Evolutionary conservation across 2,329 filamentous ascomycete species (phyloP).

Genomic region (Stemphylium vesicarium): DNA sequence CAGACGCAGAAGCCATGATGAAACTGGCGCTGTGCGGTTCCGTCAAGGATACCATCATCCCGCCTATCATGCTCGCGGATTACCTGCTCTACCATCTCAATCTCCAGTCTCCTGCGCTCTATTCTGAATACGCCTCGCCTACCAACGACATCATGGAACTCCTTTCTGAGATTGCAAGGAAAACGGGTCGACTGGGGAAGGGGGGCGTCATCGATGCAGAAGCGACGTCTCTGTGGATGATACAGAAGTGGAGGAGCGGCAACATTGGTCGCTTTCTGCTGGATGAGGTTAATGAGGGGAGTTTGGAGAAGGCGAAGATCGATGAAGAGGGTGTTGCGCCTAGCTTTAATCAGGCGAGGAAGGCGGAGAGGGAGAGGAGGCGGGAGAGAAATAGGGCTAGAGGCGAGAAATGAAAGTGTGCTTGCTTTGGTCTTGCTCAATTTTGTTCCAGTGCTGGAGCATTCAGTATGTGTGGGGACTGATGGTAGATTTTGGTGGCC

Average conservation of each 20-base stretch:
- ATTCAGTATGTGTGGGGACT: no score
- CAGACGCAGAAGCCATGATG: constrained; percentile 85
- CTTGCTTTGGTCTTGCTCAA: no score
- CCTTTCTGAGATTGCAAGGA: constrained; percentile 71
- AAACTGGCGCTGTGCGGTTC: constrained; percentile 91
- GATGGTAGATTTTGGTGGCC: no score
- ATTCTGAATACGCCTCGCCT: constrained; percentile 72
- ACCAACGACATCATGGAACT: constrained; percentile 85
- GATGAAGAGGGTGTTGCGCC: constrained; percentile 55
- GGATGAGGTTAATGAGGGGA: constrained; percentile 72
- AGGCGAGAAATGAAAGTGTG: constrained; percentile 21
- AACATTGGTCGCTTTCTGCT: constrained; percentile 77
- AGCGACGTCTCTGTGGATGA: constrained; percentile 76
- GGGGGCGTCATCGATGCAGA: constrained; percentile 75
- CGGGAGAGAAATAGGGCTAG: constrained; percentile 36
- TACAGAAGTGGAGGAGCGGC: constrained; percentile 83
- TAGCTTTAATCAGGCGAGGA: constrained; percentile 73
- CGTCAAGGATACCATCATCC: constrained; percentile 87
- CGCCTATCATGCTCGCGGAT: constrained; percentile 79
- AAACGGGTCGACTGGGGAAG: constrained; percentile 76
- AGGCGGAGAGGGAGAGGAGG: constrained; percentile 65
- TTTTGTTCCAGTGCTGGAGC: no score
- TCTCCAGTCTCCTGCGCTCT: constrained; percentile 65
- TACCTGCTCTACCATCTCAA: constrained; percentile 91
- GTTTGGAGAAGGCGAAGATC: constrained; percentile 60